A percentile compares a stretch with the other conserved stretches of the same genome.
Conservation (phyloP, 176 grass and related monocot genomes). For the Aegilops sharonensis region DNA sequence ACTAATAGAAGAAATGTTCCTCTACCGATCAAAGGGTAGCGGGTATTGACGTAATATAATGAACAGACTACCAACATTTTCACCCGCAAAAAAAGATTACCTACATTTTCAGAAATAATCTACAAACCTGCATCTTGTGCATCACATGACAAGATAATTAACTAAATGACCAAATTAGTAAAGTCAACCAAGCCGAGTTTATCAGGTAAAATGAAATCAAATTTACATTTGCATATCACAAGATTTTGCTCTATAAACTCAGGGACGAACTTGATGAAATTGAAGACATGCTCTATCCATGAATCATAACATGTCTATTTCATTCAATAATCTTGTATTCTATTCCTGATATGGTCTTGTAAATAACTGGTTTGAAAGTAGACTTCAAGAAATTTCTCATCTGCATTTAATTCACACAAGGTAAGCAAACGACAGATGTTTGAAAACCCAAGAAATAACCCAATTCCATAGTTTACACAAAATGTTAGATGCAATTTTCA, state of each 20-base stretch:
- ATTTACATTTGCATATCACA: too few species aligned
- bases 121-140: too few species aligned
- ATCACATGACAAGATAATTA: neutral
- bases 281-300: neutral
- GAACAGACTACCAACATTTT: too few species aligned
- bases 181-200: too few species aligned
- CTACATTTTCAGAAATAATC: too few species aligned
- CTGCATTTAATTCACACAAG: neutral
- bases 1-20: neutral
- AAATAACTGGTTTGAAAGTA: neutral
- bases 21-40: too few species aligned
- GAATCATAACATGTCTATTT: neutral
- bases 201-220: too few species aligned
- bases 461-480: neutral
- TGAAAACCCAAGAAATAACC: neutral
- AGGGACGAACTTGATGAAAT: too few species aligned
- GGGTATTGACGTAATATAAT: too few species aligned
- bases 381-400: neutral
- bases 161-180: neutral
- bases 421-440: neutral
- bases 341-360: neutral
- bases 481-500: neutral
- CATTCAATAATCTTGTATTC: neutral
- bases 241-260: too few species aligned
- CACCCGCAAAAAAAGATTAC: too few species aligned